Base-by-base conservation (phyloP, 108 stramenopile genomes). In the Fistulifera pelliculosa region DNA sequence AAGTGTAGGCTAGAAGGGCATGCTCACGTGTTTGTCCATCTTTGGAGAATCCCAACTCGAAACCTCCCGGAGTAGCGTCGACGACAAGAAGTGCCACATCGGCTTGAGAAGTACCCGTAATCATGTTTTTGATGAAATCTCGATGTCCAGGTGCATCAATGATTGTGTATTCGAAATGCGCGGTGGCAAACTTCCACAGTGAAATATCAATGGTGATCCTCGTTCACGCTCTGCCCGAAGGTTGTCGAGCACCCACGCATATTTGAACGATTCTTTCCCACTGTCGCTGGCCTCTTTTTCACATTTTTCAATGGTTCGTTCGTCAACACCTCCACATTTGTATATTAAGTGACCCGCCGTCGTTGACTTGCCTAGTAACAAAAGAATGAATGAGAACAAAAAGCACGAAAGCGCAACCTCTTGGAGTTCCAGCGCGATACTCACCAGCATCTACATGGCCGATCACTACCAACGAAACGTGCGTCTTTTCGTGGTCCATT, bases 331-430 rank as follows among this genome's bases (percentile, higher is more conserved):
- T 41, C 86, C 85, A 62, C 78, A 74, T 56, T 83, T 77, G 79
- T 91, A 94, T 61, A 98, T 90, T 58, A 98, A 66, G 62, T 95
- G 94, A 51, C 94, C 96, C 16, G 89, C 90, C 54, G 92, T 92
- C 47, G 96, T 96, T 19, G 94, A 96, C 77, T 98, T 98, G 54
- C 96, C 96, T 87, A n/a, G n/a, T n/a, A n/a, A n/a, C n/a, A n/a
- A n/a, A n/a, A n/a, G n/a, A n/a, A n/a, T n/a, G n/a, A n/a, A n/a
- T n/a, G n/a, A n/a, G n/a, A n/a, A n/a, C n/a, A n/a, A n/a, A n/a
- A n/a, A n/a, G n/a, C n/a, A n/a, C n/a, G n/a, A n/a, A n/a, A n/a
- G n/a, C n/a, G n/a, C n/a, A n/a, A n/a, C n/a, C n/a, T n/a, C n/a
- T n/a, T n/a, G n/a, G n/a, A n/a, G n/a, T n/a, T n/a, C n/a, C n/a